Evolutionary conservation across 805 yeast genomes (phyloP).

Genomic region (Clavispora fructus): DNA sequence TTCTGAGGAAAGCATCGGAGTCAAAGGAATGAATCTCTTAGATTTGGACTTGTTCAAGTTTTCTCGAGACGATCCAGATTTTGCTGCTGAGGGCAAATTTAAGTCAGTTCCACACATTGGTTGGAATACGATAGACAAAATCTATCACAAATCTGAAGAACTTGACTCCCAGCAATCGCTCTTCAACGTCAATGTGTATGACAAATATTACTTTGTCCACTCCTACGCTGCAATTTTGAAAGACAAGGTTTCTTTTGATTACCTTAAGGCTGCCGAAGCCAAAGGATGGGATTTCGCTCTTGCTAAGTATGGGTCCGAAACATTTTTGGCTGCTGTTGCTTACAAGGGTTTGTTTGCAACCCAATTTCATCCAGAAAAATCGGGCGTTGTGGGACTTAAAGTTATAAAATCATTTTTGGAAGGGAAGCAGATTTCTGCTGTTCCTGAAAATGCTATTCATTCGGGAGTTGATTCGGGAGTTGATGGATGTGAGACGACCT

Average conservation of each 20-base stretch:
- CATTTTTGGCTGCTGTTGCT: constrained; percentile 74
- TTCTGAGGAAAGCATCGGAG: constrained; percentile 68
- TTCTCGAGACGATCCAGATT: constrained; percentile 31
- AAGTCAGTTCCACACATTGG: constrained; percentile 97
- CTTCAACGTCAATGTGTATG: constrained; percentile 59
- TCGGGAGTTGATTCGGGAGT: not conserved
- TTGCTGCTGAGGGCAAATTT: constrained; percentile 21
- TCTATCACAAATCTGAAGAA: constrained; percentile 19
- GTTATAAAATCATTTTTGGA: constrained; percentile 69
- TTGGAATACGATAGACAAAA: constrained; percentile 62
- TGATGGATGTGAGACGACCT: constrained; percentile 25
- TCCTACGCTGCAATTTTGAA: constrained; percentile 78
- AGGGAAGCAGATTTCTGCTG: constrained; percentile 28
- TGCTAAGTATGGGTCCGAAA: constrained; percentile 71
- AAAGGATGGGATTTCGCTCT: constrained; percentile 68
- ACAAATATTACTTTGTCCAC: constrained; percentile 91
- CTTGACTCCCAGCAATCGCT: constrained; percentile 28
- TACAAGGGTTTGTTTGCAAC: constrained; percentile 85
- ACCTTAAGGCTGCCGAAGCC: constrained; percentile 19
- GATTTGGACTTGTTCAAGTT: constrained; percentile 52
- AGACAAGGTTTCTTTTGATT: constrained; percentile 13
- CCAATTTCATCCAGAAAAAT: constrained; percentile 98
- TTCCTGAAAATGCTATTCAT: constrained; percentile 9
- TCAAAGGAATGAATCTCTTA: constrained; percentile 44
- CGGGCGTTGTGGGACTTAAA: constrained; percentile 84